Conservation (phyloP, 441 rosid genomes). For the Breynia disticha region DNA sequence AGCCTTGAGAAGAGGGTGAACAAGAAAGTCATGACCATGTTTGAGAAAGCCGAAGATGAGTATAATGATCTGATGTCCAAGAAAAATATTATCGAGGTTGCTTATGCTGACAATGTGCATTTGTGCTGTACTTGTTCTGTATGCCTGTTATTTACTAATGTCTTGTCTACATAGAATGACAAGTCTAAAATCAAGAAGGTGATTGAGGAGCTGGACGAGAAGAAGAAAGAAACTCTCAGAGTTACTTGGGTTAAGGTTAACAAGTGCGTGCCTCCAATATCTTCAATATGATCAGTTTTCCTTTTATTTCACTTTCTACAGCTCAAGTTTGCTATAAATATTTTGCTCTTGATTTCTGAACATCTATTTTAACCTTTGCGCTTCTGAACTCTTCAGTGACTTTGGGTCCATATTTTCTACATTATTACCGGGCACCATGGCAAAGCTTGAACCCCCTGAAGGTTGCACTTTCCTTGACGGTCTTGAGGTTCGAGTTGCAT, state of each 20-base stretch:
- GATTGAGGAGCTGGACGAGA: conserved; percentile 98
- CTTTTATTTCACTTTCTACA: not conserved
- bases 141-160: conserved; percentile 9
- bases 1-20: conserved; percentile 97
- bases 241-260: conserved; percentile 99
- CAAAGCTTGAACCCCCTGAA: conserved; percentile 92
- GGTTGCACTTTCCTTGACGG: conserved; percentile 94
- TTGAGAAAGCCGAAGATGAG: conserved; percentile 99
- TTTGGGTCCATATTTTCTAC: conserved; percentile 98
- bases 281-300: not conserved
- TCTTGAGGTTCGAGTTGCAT: conserved; percentile 97
- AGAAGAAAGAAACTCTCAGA: conserved; percentile 93
- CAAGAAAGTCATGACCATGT: conserved; percentile 99
- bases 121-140: conserved; percentile 10
- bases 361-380: not conserved
- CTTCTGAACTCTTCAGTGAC: conserved; percentile 44
- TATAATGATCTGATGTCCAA: conserved; percentile 87
- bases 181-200: conserved; percentile 90
- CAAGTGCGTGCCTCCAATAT: conserved; percentile 26
- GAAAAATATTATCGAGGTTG: conserved; percentile 92
- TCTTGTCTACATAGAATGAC: conserved; percentile 54
- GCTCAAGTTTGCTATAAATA: conserved; percentile 1
- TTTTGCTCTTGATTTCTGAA: conserved; percentile 5
- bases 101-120: conserved; percentile 12
- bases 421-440: conserved; percentile 92